Conservation (phyloP, 106 monocot genomes). For the Dendrobium catenatum region DNA sequence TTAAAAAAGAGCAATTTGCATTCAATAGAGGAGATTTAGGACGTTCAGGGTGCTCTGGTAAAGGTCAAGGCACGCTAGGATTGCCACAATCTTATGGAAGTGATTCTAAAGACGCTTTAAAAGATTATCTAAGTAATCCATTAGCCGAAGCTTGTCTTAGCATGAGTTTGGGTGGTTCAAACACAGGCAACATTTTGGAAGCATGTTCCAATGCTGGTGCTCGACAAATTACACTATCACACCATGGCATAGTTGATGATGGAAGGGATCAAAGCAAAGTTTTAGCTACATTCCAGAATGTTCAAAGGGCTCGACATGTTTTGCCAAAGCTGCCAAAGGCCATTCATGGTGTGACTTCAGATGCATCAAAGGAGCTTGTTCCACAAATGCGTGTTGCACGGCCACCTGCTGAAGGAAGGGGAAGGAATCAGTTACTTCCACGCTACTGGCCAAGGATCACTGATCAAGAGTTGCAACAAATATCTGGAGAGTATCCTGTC, state of each 20-base stretch:
- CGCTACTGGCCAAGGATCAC: slow-evolving; percentile 99
- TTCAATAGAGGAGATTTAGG: slow-evolving; percentile 33
- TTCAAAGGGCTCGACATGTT: slow-evolving; percentile 48
- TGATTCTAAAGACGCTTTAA: slow-evolving; percentile 25
- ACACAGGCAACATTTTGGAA: slow-evolving; percentile 25
- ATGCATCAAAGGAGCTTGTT: slow-evolving; percentile 47
- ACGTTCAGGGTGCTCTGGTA: slow-evolving; percentile 20
- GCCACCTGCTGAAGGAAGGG: slow-evolving; percentile 84
- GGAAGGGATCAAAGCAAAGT: slow-evolving; percentile 39
- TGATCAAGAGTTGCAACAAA: slow-evolving; percentile 94
- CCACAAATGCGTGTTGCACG: slow-evolving; percentile 72
- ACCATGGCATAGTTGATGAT: slow-evolving; percentile 24
- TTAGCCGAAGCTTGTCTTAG: slow-evolving; percentile 32
- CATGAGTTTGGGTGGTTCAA: slow-evolving; percentile 57
- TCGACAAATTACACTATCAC: slow-evolving; percentile 16
- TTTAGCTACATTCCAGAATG: slow-evolving; percentile 34
- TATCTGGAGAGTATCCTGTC: slow-evolving; percentile 97
- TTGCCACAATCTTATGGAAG: slow-evolving; percentile 14
- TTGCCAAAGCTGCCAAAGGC: slow-evolving; percentile 44
- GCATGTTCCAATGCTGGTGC: slow-evolving; percentile 19
- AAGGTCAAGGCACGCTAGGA: slow-evolving; percentile 17
- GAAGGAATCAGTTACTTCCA: slow-evolving; percentile 81
- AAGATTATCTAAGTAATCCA: slow-evolving; percentile 26
- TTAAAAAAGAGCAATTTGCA: slow-evolving; percentile 37
- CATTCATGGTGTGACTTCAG: slow-evolving; percentile 22